These are phyloP conservation scores for Saccharomycopsis malanga DNA, from an alignment of 805 yeast genomes.

Conservation along the genomic window DNA sequence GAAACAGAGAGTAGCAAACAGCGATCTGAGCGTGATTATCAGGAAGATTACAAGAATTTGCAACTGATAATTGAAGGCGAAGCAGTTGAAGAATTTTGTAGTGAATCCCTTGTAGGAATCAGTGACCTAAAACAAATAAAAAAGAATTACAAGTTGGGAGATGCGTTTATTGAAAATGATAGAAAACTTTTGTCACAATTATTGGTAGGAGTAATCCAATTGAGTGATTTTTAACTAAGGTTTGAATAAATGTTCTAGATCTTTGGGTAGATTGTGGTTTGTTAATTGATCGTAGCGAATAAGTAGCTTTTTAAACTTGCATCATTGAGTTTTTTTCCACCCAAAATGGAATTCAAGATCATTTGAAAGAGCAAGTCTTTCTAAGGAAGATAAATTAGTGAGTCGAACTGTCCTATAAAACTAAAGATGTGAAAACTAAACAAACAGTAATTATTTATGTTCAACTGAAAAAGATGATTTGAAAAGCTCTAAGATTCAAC, in stretches of 20 bases:
- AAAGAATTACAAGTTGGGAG: conserved; percentile 19
- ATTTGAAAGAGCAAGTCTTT: too few species aligned
- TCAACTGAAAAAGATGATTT: too few species aligned
- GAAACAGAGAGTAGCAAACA: neutral
- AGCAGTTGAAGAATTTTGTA: neutral
- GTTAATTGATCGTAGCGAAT: too few species aligned
- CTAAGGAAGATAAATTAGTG: too few species aligned
- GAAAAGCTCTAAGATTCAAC: too few species aligned
- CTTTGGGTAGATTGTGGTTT: too few species aligned
- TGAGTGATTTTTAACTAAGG: conserved; percentile 9
- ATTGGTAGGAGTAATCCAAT: conserved; percentile 10
- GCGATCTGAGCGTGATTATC: neutral
- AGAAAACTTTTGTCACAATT: conserved; percentile 3
- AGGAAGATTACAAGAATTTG: conserved; percentile 1
- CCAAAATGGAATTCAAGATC: too few species aligned
- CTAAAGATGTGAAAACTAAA: too few species aligned
- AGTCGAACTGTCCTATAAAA: too few species aligned
- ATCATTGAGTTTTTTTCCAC: too few species aligned
- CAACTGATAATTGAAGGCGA: neutral
- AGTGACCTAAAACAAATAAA: conserved; percentile 12
- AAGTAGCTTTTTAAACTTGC: too few species aligned
- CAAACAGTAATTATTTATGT: too few species aligned
- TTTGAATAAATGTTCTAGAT: neutral
- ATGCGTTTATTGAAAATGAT: conserved; percentile 4
- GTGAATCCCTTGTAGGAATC: neutral